phyloP scores from a whole-genome alignment of 2,329 filamentous ascomycete genomes.

The Drechslerella dactyloides region DNA sequence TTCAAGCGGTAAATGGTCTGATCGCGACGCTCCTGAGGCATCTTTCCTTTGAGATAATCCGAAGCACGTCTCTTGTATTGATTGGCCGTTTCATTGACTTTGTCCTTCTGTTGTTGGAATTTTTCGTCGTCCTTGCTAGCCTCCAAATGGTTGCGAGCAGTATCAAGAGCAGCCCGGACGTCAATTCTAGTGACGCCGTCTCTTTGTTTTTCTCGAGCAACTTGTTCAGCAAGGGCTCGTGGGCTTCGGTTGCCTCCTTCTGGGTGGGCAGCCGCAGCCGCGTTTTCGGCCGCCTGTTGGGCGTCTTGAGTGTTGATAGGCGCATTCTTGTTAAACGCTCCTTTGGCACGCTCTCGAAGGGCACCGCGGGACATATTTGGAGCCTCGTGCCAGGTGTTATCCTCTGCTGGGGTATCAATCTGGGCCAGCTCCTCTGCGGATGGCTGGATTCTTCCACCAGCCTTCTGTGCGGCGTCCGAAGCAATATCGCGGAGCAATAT shows the following conservation, averaged over 20 bases:
- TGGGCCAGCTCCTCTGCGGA: slow-evolving; percentile 76
- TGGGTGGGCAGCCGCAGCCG: slow-evolving; percentile 66
- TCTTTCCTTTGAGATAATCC: slow-evolving; percentile 82
- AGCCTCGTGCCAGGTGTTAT: slow-evolving; percentile 91
- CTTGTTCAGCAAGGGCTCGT: slow-evolving; percentile 61
- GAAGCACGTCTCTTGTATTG: slow-evolving; percentile 64
- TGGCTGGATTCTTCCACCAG: slow-evolving; percentile 76
- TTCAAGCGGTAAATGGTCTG: slow-evolving; percentile 91
- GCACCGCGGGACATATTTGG: slow-evolving; percentile 75
- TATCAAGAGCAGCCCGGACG: slow-evolving; percentile 57
- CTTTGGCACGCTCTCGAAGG: slow-evolving; percentile 72
- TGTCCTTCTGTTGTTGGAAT: slow-evolving; percentile 67
- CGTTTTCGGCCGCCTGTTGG: slow-evolving; percentile 67
- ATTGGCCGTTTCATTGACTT: slow-evolving; percentile 56
- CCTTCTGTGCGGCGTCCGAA: slow-evolving; percentile 83
- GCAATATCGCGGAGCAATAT: slow-evolving; percentile 87
- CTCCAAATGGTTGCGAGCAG: slow-evolving; percentile 61
- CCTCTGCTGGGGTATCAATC: slow-evolving; percentile 82
- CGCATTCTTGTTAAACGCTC: slow-evolving; percentile 65
- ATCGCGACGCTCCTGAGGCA: slow-evolving; percentile 90
- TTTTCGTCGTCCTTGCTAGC: slow-evolving; percentile 68
- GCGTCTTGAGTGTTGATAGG: slow-evolving; percentile 66
- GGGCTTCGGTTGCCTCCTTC: slow-evolving; percentile 65
- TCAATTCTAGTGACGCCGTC: slow-evolving; percentile 63
- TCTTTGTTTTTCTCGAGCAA: slow-evolving; percentile 62